Percentiles rank a stretch among this genome's conserved stretches.
Evolutionary conservation across 257 asterid genomes (phyloP).

Genomic region (Primulina tabacum): DNA sequence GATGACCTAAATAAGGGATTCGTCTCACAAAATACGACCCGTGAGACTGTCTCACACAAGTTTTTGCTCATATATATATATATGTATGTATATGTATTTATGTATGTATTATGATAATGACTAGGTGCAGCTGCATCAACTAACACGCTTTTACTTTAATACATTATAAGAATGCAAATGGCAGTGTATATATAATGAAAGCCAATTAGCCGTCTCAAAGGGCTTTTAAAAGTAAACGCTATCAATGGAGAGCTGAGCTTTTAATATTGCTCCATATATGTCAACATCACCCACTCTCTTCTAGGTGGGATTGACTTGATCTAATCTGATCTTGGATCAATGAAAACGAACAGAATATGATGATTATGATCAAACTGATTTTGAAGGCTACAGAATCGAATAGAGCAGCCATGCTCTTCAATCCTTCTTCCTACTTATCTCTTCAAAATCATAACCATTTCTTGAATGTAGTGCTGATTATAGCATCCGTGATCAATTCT

Average conservation of each 20-base stretch:
- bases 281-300: constrained; percentile 70
- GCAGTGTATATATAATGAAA: too few species aligned
- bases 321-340: not conserved
- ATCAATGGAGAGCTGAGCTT: constrained; percentile 56
- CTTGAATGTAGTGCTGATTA: constrained; percentile 26
- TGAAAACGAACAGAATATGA: too few species aligned
- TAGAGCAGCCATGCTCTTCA: constrained; percentile 50
- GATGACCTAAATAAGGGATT: too few species aligned
- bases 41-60: too few species aligned
- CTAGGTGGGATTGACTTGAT: constrained; percentile 39
- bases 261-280: constrained; percentile 56
- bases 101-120: too few species aligned
- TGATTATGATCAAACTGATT: not conserved
- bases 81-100: too few species aligned
- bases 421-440: constrained; percentile 20
- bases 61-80: too few species aligned
- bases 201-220: constrained; percentile 74
- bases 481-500: constrained; percentile 21
- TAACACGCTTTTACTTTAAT: not conserved
- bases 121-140: not conserved
- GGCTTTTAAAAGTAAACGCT: constrained; percentile 85
- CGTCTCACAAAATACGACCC: too few species aligned
- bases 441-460: too few species aligned
- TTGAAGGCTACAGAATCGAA: not conserved
- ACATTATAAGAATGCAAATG: too few species aligned